phyloP scores from a whole-genome alignment of 108 stramenopile genomes.

The Hondaea fermentalgiana region DNA sequence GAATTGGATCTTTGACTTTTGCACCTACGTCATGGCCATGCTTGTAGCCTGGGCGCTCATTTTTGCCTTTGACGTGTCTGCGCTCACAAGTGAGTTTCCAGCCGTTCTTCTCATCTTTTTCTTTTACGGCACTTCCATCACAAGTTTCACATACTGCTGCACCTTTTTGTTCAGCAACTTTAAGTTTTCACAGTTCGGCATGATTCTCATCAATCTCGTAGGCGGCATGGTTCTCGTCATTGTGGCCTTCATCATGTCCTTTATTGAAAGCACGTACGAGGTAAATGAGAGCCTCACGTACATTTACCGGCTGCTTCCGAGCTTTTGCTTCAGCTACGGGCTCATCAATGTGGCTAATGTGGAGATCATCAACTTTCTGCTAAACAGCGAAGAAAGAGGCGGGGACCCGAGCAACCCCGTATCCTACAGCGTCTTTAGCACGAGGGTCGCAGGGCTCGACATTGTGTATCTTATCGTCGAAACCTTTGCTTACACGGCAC shows the following conservation, averaged over 20 bases:
- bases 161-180: neutral
- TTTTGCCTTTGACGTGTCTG: conserved; percentile 25
- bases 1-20: conserved; percentile 34
- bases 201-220: neutral
- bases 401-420: neutral
- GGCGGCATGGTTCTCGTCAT: conserved; percentile 13
- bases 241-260: neutral
- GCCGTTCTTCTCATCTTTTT: conserved; percentile 37
- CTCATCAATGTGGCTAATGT: neutral
- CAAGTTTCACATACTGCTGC: neutral
- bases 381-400: neutral
- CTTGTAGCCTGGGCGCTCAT: conserved; percentile 26
- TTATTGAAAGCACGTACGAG: neutral
- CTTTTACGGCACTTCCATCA: conserved; percentile 23
- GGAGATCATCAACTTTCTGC: neutral
- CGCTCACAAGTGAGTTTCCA: neutral
- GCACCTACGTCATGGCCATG: conserved; percentile 33
- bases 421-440: neutral
- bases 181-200: neutral
- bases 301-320: conserved; percentile 20
- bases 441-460: neutral
- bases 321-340: conserved; percentile 12
- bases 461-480: neutral
- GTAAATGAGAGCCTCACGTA: neutral
- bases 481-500: neutral